Conservation (phyloP, 1,139 yeast species). For the Geotrichum reessii region DNA sequence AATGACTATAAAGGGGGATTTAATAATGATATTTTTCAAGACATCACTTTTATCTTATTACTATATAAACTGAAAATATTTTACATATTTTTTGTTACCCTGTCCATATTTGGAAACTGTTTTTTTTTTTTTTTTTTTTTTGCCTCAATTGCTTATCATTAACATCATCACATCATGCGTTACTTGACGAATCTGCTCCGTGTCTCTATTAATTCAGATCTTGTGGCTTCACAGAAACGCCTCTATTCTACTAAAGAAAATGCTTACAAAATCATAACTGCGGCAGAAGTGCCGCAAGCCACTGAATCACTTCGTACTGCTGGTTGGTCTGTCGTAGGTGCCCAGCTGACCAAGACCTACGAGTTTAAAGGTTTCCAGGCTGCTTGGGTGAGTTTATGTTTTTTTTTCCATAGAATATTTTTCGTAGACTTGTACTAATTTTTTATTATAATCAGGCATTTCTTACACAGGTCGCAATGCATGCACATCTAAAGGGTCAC, state of each 20-base stretch:
- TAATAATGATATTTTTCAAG: neutral
- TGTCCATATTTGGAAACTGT: neutral
- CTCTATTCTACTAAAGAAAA: neutral
- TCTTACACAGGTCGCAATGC: slow-evolving; percentile 54
- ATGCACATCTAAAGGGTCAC: slow-evolving; percentile 58
- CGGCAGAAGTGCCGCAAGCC: neutral
- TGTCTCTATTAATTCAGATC: neutral
- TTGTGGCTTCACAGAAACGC: neutral
- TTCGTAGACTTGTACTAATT: neutral
- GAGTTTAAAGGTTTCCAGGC: slow-evolving; percentile 23
- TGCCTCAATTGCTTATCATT: neutral
- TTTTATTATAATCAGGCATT: slow-evolving; percentile 39
- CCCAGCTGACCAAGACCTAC: slow-evolving; percentile 11
- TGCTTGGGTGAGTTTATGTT: slow-evolving; percentile 25
- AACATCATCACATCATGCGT: neutral
- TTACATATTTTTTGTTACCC: neutral
- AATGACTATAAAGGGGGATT: neutral
- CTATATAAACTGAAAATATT: neutral
- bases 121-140: neutral
- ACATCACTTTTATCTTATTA: neutral
- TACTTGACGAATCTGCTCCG: neutral
- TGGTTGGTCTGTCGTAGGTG: slow-evolving; percentile 1
- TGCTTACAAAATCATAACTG: neutral
- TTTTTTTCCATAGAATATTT: too few species aligned
- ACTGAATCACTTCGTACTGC: neutral